These are phyloP conservation scores for Entrophospora sp. DNA, from an alignment of 192 early-diverging fungal genomes.

Conservation along the genomic window DNA sequence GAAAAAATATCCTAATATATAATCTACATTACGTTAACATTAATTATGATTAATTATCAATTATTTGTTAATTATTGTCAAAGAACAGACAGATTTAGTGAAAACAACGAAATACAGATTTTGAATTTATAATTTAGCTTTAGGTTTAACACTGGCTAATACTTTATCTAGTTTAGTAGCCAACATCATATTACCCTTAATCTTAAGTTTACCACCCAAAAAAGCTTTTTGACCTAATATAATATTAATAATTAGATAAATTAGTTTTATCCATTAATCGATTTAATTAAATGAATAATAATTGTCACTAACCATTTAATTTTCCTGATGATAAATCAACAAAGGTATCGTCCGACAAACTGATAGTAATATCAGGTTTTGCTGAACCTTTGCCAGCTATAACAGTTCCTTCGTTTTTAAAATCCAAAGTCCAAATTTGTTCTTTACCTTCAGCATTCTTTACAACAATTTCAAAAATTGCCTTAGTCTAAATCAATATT, in stretches of 20 bases:
- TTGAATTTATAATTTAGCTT: constrained; percentile 53
- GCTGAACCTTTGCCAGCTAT: constrained; percentile 46
- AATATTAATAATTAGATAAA: too few relatives aligned
- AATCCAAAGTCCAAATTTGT: constrained; percentile 76
- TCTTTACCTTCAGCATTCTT: constrained; percentile 58
- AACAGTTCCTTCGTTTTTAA: constrained; percentile 62
- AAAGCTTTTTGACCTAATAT: constrained; percentile 73
- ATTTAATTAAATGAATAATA: too few relatives aligned
- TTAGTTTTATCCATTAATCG: too few relatives aligned
- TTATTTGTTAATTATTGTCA: too few relatives aligned
- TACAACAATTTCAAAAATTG: constrained; percentile 82
- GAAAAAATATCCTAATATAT: too few relatives aligned
- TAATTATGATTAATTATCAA: too few relatives aligned
- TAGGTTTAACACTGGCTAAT: constrained; percentile 48
- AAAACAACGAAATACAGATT: too few relatives aligned
- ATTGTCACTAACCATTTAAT: constrained; percentile 68
- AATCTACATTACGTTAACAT: too few relatives aligned
- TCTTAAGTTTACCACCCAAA: constrained; percentile 86
- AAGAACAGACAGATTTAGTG: too few relatives aligned
- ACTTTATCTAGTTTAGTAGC: constrained; percentile 64
- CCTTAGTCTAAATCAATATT: constrained; percentile 52
- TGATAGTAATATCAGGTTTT: constrained; percentile 66
- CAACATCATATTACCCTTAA: constrained; percentile 67
- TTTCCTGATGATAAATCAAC: constrained; percentile 77
- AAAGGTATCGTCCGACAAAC: constrained; percentile 72